Conservation (phyloP, 768 basidiomycete species). For the Amanita pallidorosea region DNA sequence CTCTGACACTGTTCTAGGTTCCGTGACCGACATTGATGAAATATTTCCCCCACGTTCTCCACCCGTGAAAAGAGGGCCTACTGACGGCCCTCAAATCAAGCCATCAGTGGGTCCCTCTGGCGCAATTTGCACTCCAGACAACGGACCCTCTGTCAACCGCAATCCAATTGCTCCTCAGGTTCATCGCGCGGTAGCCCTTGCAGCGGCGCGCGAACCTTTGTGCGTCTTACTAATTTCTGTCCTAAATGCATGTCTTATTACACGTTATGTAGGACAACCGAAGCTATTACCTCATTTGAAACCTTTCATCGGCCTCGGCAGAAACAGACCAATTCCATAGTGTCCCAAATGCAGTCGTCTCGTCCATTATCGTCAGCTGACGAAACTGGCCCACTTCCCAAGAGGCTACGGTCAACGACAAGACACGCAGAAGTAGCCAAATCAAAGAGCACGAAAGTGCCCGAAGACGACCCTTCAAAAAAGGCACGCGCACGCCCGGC, state of each 20-base stretch:
- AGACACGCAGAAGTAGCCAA: slow-evolving; percentile 43
- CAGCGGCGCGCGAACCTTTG: slow-evolving; percentile 51
- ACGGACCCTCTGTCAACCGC: slow-evolving; percentile 46
- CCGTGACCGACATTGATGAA: slow-evolving; percentile 60
- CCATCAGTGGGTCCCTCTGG: slow-evolving; percentile 48
- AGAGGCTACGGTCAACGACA: slow-evolving; percentile 59
- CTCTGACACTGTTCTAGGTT: slow-evolving; percentile 31
- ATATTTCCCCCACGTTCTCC: slow-evolving; percentile 55
- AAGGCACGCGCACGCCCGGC: slow-evolving; percentile 89
- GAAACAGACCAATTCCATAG: slow-evolving; percentile 32
- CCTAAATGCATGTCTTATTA: slow-evolving; percentile 9
- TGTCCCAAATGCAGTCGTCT: slow-evolving; percentile 31
- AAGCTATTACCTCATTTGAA: slow-evolving; percentile 45
- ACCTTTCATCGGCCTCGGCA: slow-evolving; percentile 45
- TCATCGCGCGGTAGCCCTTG: slow-evolving; percentile 46
- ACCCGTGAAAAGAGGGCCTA: slow-evolving; percentile 41
- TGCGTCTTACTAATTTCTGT: slow-evolving; percentile 21
- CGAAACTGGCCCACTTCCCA: slow-evolving; percentile 68
- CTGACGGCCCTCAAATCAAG: slow-evolving; percentile 39
- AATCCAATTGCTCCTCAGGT: slow-evolving; percentile 37
- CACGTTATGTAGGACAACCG: slow-evolving; percentile 34
- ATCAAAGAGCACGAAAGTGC: slow-evolving; percentile 49
- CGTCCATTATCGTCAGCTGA: slow-evolving; percentile 77
- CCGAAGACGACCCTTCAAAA: slow-evolving; percentile 65
- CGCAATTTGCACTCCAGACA: slow-evolving; percentile 67